phyloP scores from a whole-genome alignment of 129 eudicot species.

The sunflower (Helianthus annuus) region HanXRQr2.0-SUNRISE NC_035435.2:171830488-171830987 shows the following conservation, averaged over 20 bases:
- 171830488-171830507: too few relatives aligned
- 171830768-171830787: background rate
- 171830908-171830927: conserved; percentile 68
- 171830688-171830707: too few relatives aligned
- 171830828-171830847: conserved; percentile 35
- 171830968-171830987: conserved; percentile 72
- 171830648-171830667: too few relatives aligned
- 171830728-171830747: conserved; percentile 76
- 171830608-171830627: too few relatives aligned
- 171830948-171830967: conserved; percentile 74
- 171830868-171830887: conserved; percentile 72
- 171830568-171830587: too few relatives aligned
- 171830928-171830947: conserved; percentile 95
- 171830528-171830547: too few relatives aligned
- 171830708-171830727: conserved; percentile 56
- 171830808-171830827: too few relatives aligned
- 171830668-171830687: too few relatives aligned
- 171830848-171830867: conserved; percentile 60
- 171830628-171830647: too few relatives aligned
- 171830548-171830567: too few relatives aligned
- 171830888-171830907: conserved; percentile 54
- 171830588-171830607: too few relatives aligned
- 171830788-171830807: background rate
- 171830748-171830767: background rate
- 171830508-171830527: too few relatives aligned